phyloP scores from a whole-genome alignment of 768 basidiomycete species.

The Lactarius deliciosus region DNA sequence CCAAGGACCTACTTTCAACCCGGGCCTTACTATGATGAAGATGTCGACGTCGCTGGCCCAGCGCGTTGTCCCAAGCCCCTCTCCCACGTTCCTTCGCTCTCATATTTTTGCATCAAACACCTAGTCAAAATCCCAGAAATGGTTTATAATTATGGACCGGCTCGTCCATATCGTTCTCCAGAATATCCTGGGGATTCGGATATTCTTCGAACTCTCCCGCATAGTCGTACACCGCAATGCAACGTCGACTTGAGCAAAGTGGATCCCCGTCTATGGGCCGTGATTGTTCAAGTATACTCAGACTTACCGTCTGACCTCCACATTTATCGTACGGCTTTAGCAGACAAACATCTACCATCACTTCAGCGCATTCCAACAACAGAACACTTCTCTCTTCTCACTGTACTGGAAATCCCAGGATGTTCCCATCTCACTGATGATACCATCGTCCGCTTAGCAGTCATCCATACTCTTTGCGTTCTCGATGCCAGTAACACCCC shows the following conservation, averaged over 20 bases:
- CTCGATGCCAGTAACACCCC: conserved; percentile 61
- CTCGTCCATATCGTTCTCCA: conserved; percentile 39
- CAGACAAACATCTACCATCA: conserved; percentile 52
- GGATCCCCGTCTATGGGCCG: conserved; percentile 63
- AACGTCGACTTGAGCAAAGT: conserved; percentile 32
- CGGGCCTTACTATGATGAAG: conserved; percentile 23
- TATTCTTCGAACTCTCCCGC: conserved; percentile 45
- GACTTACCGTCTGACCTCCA: conserved; percentile 47
- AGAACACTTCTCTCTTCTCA: conserved; percentile 59
- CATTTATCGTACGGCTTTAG: conserved; percentile 50
- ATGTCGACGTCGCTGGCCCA: neutral
- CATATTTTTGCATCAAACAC: conserved; percentile 48
- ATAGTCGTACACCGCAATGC: conserved; percentile 18
- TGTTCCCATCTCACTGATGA: conserved; percentile 60
- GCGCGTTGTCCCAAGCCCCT: neutral
- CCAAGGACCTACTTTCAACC: conserved; percentile 21
- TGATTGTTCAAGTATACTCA: conserved; percentile 58
- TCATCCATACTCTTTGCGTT: conserved; percentile 55
- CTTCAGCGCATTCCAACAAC: conserved; percentile 59
- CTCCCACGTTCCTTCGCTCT: conserved; percentile 48
- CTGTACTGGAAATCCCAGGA: conserved; percentile 57
- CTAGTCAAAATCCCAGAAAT: conserved; percentile 49
- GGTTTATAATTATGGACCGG: conserved; percentile 38
- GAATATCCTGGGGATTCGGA: conserved; percentile 32
- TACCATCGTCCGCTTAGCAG: conserved; percentile 49